A percentile compares a stretch with the other conserved stretches of the same genome.
These are phyloP conservation scores for Cnidoscolus chayamansa DNA, from an alignment of 441 rosid genomes.

Conservation along the genomic window DNA sequence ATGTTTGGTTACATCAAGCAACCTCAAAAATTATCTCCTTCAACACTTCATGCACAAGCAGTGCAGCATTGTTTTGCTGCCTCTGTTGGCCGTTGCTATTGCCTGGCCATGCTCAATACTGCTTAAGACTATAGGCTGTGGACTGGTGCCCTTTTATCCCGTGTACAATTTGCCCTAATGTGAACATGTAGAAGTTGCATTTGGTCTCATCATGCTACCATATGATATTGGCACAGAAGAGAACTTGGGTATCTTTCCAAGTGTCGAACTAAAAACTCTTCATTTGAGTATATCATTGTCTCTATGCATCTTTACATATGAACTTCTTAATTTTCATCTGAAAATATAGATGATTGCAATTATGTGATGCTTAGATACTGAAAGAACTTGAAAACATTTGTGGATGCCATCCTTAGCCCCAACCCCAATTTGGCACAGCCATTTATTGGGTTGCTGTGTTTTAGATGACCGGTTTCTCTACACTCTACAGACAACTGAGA, in stretches of 20 bases:
- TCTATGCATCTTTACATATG: background rate
- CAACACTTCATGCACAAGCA: background rate
- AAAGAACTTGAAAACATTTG: background rate
- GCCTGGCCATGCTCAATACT: background rate
- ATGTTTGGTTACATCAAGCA: background rate
- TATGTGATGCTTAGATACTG: background rate
- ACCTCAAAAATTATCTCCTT: background rate
- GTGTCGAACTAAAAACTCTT: background rate
- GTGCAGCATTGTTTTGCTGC: background rate
- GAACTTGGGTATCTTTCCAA: background rate
- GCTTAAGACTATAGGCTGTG: background rate
- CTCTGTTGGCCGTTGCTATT: background rate
- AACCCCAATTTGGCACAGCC: too few relatives aligned
- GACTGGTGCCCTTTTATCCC: background rate
- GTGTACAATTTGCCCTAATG: background rate
- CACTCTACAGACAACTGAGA: too few relatives aligned
- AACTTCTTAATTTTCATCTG: background rate
- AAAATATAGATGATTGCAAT: background rate
- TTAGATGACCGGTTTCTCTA: too few relatives aligned
- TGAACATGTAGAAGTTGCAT: background rate
- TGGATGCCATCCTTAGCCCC: too few relatives aligned
- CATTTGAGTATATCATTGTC: background rate
- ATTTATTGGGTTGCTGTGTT: too few relatives aligned
- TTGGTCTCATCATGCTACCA: background rate
- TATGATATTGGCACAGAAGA: background rate